Percentiles rank a stretch among this genome's conserved stretches.
Conservation (phyloP, 345 rosid genomes). For the Trapa incisa region DNA sequence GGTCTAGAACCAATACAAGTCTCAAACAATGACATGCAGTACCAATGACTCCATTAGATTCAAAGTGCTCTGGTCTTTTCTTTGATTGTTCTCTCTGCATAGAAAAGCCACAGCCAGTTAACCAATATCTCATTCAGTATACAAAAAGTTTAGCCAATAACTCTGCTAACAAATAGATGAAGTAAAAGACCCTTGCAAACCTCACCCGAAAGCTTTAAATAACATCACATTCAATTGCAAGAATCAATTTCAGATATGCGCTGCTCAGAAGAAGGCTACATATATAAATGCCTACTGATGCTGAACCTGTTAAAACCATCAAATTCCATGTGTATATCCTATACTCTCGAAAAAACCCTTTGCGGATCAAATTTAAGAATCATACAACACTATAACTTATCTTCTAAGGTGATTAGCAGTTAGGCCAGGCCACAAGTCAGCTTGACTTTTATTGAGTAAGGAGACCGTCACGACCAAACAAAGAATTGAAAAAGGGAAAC, state of each 20-base stretch:
- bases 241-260: background rate
- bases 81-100: constrained; percentile 23
- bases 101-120: constrained; percentile 15
- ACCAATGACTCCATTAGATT: constrained; percentile 64
- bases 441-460: background rate
- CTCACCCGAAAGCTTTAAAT: background rate
- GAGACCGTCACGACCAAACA: too few species aligned
- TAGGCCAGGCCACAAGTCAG: background rate
- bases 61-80: constrained; percentile 72
- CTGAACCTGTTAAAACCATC: background rate
- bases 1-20: too few species aligned
- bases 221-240: background rate
- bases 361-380: background rate
- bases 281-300: background rate
- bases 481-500: background rate
- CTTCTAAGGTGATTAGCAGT: background rate
- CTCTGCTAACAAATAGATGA: background rate
- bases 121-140: background rate
- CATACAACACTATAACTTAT: background rate
- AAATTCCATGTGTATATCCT: background rate
- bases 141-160: background rate
- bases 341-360: background rate
- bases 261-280: background rate
- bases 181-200: background rate
- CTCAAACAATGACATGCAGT: constrained; percentile 11